A percentile compares a stretch with the other conserved stretches of the same genome.
These are phyloP conservation scores for Olyra latifolia DNA, from an alignment of 176 grass and related monocot genomes.

Conservation along the genomic window DNA sequence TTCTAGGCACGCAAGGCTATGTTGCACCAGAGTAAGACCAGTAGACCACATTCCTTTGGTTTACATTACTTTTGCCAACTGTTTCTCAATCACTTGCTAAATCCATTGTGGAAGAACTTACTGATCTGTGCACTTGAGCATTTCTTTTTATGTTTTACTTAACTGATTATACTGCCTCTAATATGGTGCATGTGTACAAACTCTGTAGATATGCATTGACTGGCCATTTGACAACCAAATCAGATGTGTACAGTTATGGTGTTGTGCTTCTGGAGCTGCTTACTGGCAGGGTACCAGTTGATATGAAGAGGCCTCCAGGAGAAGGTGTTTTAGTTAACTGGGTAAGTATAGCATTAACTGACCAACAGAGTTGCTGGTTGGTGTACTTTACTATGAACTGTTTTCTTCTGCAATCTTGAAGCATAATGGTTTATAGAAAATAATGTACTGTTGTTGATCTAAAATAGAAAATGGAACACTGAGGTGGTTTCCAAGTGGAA, in stretches of 20 bases:
- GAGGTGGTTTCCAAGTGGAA: not conserved
- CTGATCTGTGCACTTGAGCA: not conserved
- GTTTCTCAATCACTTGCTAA: not conserved
- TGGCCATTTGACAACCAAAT: conserved; percentile 97
- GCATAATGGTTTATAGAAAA: conserved; percentile 16
- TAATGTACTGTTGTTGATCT: conserved; percentile 11
- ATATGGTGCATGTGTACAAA: conserved; percentile 7
- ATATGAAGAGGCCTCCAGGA: conserved; percentile 85
- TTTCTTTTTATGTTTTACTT: conserved; percentile 14
- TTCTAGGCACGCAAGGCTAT: conserved; percentile 96
- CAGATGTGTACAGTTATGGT: conserved; percentile 97
- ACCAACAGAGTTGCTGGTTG: not conserved
- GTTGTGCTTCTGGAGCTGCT: conserved; percentile 96
- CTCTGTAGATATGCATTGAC: conserved; percentile 82
- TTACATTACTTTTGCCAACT: conserved; percentile 5
- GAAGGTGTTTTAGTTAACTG: conserved; percentile 92
- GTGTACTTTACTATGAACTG: conserved; percentile 27
- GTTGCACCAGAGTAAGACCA: conserved; percentile 88
- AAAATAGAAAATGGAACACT: not conserved
- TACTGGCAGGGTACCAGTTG: conserved; percentile 90
- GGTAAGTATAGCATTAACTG: conserved; percentile 48
- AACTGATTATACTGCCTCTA: conserved; percentile 27
- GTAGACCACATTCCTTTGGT: conserved; percentile 30
- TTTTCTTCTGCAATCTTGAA: conserved; percentile 17
- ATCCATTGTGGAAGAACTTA: not conserved